Evolutionary conservation across 441 rosid species (phyloP), one percentile per base, ranked within the genome.

Genomic region (Eutrema salsugineum): DNA sequence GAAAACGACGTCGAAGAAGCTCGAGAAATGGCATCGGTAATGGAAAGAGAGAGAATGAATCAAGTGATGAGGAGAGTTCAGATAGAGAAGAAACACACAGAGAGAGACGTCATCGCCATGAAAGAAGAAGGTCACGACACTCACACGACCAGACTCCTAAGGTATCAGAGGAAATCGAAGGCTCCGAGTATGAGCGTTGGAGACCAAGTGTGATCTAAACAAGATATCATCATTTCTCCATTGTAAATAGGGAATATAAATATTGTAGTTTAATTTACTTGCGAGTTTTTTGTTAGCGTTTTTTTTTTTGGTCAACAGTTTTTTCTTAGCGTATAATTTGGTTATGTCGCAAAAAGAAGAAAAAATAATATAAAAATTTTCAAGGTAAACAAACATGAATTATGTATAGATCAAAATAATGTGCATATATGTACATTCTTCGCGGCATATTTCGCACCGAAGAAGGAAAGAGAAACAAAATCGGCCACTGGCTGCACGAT

Each of bases 171-270:
- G 75, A 49, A 47, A 22, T 4, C 19, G 53, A 17, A 60, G 70
- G 17, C n/a, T n/a, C n/a, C 55, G 66, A 58, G 22, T 36, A 28
- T n/a, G 80, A 71, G 24, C 80, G 77, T 66, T 77, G 80, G 77
- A 77, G 72, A 59, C 80, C 80, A 77, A 24, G 6, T 35, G 38
- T 77, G 64, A 65, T 70, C 49, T 11, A 16, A 38, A 11, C 20
- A 47, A 47, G 60, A 36, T 8, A 32, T 49, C 33, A 30, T 30
- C 32, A 3, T 60, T 48, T 35, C 55, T 33, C 32, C 27, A 39
- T 11, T 60, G 73, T 75, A 49, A 15, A 59, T 61, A n/a, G n/a
- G n/a, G n/a, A n/a, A 30, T 24, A 28, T 5, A 30, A 0, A 30
- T 6, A 58, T 19, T 6, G 20, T 20, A 19, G 28, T 32, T 59